A percentile compares a stretch with the other conserved stretches of the same genome.
These are phyloP conservation scores for Ustilago tritici DNA, from an alignment of 1,284 basidiomycete genomes.

Conservation along the genomic window DNA sequence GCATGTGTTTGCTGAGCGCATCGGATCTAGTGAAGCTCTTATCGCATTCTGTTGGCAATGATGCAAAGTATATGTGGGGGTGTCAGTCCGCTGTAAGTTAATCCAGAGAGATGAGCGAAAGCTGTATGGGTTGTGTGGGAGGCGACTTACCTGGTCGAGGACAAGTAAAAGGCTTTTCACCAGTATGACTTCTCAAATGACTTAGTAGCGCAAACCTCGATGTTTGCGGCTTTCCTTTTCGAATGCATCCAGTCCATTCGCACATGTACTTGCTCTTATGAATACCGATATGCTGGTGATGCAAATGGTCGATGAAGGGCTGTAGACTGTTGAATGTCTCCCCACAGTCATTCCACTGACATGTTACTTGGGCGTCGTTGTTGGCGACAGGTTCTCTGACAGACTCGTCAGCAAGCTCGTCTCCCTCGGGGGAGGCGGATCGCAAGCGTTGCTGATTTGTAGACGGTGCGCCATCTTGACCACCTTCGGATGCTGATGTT, in stretches of 20 bases:
- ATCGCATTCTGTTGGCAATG: slow-evolving; percentile 79
- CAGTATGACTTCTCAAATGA: slow-evolving; percentile 83
- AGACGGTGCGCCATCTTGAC: slow-evolving; percentile 25
- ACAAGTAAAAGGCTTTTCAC: slow-evolving; percentile 91
- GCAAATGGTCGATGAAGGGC: slow-evolving; percentile 81
- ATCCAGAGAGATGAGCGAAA: background rate
- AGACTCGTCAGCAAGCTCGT: slow-evolving; percentile 50
- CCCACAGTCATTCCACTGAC: slow-evolving; percentile 83
- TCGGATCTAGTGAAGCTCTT: slow-evolving; percentile 92
- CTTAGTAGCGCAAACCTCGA: slow-evolving; percentile 87
- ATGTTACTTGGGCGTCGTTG: slow-evolving; percentile 69
- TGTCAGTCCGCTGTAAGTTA: background rate
- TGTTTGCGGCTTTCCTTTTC: slow-evolving; percentile 83
- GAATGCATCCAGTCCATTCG: slow-evolving; percentile 84
- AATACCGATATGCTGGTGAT: slow-evolving; percentile 81
- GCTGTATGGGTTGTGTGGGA: background rate
- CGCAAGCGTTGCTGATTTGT: slow-evolving; percentile 17
- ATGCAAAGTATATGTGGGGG: too few relatives aligned
- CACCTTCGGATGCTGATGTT: slow-evolving; percentile 58
- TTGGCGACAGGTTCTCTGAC: slow-evolving; percentile 19
- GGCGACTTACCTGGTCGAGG: slow-evolving; percentile 77
- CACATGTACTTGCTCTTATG: slow-evolving; percentile 88
- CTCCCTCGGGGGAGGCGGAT: slow-evolving; percentile 41
- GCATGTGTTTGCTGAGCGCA: slow-evolving; percentile 89
- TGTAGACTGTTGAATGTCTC: slow-evolving; percentile 78